These are phyloP conservation scores for Begonia masoniana DNA, from an alignment of 306 rosid species.

Conservation along the genomic window DNA sequence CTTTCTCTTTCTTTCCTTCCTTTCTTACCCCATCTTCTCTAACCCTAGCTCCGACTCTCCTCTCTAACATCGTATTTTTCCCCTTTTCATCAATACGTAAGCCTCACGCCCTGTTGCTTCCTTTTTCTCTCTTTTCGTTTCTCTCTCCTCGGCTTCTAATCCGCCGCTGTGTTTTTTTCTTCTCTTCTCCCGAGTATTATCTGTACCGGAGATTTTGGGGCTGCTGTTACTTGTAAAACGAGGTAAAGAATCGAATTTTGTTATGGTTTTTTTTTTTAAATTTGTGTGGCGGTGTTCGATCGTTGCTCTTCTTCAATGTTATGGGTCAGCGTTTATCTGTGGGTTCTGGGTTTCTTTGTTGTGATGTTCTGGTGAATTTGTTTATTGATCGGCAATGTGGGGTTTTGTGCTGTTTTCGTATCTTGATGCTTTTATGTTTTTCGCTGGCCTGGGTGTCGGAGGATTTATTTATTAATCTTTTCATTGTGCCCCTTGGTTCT, in stretches of 20 bases:
- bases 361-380: conserved; percentile 5
- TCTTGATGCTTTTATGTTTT: too few relatives aligned
- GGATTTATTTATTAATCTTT: conserved; percentile 11
- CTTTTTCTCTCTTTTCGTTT: conserved; percentile 7
- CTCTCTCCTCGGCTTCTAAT: not conserved
- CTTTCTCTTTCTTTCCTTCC: conserved; percentile 26
- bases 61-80: conserved; percentile 2
- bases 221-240: conserved; percentile 4
- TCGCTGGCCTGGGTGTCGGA: not conserved
- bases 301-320: conserved; percentile 5
- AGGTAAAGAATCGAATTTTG: conserved; percentile 18
- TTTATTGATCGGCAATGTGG: not conserved
- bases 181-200: conserved; percentile 1
- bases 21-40: conserved; percentile 15
- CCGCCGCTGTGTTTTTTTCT: not conserved
- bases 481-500: not conserved
- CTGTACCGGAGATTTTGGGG: conserved; percentile 2
- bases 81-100: conserved; percentile 4
- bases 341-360: not conserved
- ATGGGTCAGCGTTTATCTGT: conserved; percentile 1
- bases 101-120: conserved; percentile 4
- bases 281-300: conserved; percentile 4
- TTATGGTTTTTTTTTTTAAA: conserved; percentile 1
- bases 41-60: conserved; percentile 19
- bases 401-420: not conserved